Evolutionary conservation across 257 asterid genomes (phyloP).

Genomic region (Jaltomata sinuosa): DNA sequence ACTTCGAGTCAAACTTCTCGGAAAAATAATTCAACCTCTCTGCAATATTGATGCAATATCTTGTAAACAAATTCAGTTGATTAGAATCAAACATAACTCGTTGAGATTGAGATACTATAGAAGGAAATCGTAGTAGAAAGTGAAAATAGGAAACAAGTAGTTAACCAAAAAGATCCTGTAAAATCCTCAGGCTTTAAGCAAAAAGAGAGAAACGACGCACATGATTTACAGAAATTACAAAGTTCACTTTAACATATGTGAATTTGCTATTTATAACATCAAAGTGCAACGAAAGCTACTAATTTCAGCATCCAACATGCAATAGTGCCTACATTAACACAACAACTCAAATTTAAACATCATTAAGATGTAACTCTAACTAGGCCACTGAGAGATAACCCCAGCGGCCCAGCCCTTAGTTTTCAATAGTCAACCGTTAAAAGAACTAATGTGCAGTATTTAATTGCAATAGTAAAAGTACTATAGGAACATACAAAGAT

Average conservation of each 20-base stretch:
- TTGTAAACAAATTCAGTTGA: neutral
- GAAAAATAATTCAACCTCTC: slow-evolving; percentile 81
- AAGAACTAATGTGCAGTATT: neutral
- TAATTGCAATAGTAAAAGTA: neutral
- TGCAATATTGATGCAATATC: slow-evolving; percentile 33
- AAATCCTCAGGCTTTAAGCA: neutral
- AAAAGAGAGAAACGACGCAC: neutral
- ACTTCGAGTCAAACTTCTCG: slow-evolving; percentile 80
- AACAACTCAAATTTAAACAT: neutral
- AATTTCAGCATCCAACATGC: neutral
- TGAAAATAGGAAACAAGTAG: neutral
- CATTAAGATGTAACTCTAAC: neutral
- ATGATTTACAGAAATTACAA: neutral
- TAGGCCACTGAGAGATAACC: neutral
- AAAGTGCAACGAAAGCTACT: neutral
- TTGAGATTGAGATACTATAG: neutral
- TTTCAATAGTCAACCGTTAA: neutral
- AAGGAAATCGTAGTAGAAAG: neutral
- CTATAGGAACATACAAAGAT: neutral
- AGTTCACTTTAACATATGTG: neutral
- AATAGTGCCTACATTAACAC: neutral
- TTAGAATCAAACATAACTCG: neutral
- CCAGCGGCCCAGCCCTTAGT: neutral
- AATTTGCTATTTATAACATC: neutral
- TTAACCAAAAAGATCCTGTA: neutral